phyloP scores from a whole-genome alignment of 2,329 filamentous ascomycete species.

The Emericellopsis cladophorae region DNA sequence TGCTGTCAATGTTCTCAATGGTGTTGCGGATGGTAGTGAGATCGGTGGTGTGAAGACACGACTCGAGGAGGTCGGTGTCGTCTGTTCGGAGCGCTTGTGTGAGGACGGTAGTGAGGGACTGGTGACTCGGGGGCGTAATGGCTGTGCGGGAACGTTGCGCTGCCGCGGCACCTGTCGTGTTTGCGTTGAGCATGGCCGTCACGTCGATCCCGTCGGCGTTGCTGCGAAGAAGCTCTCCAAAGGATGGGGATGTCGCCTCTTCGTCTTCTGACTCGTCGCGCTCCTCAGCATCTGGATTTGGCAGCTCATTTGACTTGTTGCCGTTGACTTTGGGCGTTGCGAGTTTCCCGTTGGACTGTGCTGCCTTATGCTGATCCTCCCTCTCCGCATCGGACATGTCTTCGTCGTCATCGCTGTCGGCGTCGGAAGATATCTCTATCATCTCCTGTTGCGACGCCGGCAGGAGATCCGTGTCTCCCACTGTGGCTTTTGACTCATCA shows the following conservation, averaged over 20 bases:
- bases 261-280: conserved; percentile 30
- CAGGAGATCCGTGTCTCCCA: conserved; percentile 29
- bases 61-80: conserved; percentile 80
- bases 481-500: conserved; percentile 44
- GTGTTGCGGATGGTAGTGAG: conserved; percentile 70
- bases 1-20: conserved; percentile 79
- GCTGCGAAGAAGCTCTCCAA: conserved; percentile 73
- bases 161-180: conserved; percentile 14
- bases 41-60: conserved; percentile 75
- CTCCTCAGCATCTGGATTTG: conserved; percentile 11
- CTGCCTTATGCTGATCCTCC: conserved; percentile 10
- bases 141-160: conserved; percentile 29
- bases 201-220: conserved; percentile 64
- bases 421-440: conserved; percentile 47
- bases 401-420: conserved; percentile 29
- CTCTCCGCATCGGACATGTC: conserved; percentile 30
- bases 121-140: conserved; percentile 53
- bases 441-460: conserved; percentile 24
- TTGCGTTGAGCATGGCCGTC: conserved; percentile 40
- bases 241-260: conserved; percentile 50
- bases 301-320: conserved; percentile 7
- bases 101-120: conserved; percentile 84
- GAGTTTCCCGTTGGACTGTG: conserved; percentile 7
- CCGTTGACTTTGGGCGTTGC: conserved; percentile 6
- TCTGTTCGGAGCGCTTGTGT: conserved; percentile 88